Evolutionary conservation across 2,329 filamentous ascomycete genomes (phyloP), one percentile per base, ranked within the genome.

Genomic region (Calycina marina): DNA sequence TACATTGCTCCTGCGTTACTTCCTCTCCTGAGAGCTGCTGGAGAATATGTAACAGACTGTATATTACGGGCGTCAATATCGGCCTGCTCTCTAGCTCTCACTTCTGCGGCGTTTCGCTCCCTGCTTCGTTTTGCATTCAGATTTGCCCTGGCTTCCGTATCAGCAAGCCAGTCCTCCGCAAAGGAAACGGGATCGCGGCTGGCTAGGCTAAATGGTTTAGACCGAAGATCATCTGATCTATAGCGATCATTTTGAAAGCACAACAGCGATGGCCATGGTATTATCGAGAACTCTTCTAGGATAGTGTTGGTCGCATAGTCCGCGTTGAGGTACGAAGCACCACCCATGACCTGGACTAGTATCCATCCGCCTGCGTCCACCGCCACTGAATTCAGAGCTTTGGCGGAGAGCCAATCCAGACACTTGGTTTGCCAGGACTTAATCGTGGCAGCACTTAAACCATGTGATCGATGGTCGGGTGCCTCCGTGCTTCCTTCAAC

Each of bases 1-100:
- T 83, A 82, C 54, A 82, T 72, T 2, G 67, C 63, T 25, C 68
- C 66, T 14, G 60, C 46, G 33, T 49, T 62, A 41, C 61, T 65
- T 22, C 65, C 55, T 43, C 68, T 59, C 40, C 69, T 61, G 5
- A 68, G 44, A 11, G 59, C 56, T 13, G 66, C 42, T 5, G 69
- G 66, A 5, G 71, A 72, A 30, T 67, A 59, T 1, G 60, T 66
- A 40, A 60, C 67, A 14, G 62, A 44, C 31, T 52, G 57, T 36
- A 52, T 58, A 14, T 53, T 55, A 43, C 55, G 62, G 10, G 51
- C 47, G 41, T 68, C 57, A 30, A 52, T 48, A 22, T 61, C 55
- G 5, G 50, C 55, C 20, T 57, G 50, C 13, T 69, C 63, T 34
- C 55, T 62, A 3, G 56, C 47, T 14, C 36, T 36, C 10, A 45